These are phyloP conservation scores for Pouteria glomerata DNA, from an alignment of 148 eudicot genomes.

Conservation along the genomic window DNA sequence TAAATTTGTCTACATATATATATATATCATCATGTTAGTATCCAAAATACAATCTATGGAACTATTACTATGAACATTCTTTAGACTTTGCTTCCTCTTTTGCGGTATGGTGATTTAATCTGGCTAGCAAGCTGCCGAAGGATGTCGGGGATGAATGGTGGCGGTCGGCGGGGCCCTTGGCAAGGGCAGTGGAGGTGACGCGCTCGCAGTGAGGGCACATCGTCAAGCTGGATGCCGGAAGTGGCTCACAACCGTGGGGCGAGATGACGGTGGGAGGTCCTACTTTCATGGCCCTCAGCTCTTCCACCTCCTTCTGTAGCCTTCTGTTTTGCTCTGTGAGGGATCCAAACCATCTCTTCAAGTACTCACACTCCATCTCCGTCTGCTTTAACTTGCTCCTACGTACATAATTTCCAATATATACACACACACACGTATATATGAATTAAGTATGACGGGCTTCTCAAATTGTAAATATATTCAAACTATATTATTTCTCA, in stretches of 20 bases:
- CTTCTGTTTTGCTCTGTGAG: conserved; percentile 36
- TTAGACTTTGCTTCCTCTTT: too few species aligned
- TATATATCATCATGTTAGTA: too few species aligned
- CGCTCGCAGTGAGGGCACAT: conserved; percentile 49
- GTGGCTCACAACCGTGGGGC: conserved; percentile 18
- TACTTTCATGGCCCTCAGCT: conserved; percentile 41
- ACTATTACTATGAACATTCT: too few species aligned
- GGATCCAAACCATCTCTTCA: conserved; percentile 46
- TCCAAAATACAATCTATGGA: too few species aligned
- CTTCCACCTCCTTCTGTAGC: conserved; percentile 45
- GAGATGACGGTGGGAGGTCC: conserved; percentile 17
- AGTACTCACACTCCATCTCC: conserved; percentile 44
- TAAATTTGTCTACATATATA: too few species aligned
- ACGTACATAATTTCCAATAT: too few species aligned
- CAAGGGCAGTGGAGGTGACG: conserved; percentile 19
- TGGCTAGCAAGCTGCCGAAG: conserved; percentile 20
- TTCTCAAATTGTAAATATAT: too few species aligned
- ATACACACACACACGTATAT: too few species aligned
- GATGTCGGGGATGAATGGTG: conserved; percentile 13
- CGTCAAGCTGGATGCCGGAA: conserved; percentile 25
- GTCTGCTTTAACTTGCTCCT: conserved; percentile 61
- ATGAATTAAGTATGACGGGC: too few species aligned
- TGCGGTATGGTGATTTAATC: too few species aligned
- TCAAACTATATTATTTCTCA: too few species aligned
- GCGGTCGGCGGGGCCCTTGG: conserved; percentile 7